phyloP scores from a whole-genome alignment of 2,329 filamentous ascomycete species.

The Microdochium bolleyi region DNA sequence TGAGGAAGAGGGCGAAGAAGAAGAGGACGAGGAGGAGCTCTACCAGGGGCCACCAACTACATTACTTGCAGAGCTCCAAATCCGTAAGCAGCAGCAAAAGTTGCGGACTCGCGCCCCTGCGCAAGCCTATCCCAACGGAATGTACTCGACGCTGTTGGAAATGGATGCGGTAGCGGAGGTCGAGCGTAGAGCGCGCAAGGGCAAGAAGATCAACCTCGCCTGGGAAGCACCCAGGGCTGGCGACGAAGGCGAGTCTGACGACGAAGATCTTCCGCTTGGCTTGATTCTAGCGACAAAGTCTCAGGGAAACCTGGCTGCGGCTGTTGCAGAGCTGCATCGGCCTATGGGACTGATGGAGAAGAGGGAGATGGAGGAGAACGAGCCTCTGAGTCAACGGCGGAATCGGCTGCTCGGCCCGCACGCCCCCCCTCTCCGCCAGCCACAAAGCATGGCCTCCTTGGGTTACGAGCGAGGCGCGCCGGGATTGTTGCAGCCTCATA shows the following conservation, averaged over 20 bases:
- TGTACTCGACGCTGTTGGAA: slow-evolving; percentile 84
- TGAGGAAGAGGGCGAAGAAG: slow-evolving; percentile 32
- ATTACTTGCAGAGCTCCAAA: slow-evolving; percentile 81
- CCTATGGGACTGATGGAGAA: slow-evolving; percentile 72
- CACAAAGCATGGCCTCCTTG: slow-evolving; percentile 36
- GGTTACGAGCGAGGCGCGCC: slow-evolving; percentile 17
- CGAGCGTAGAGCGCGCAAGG: slow-evolving; percentile 65
- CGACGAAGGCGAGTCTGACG: slow-evolving; percentile 14
- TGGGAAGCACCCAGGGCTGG: slow-evolving; percentile 57
- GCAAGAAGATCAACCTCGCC: slow-evolving; percentile 74
- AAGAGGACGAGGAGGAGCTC: slow-evolving; percentile 36
- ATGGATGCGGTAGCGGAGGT: slow-evolving; percentile 85
- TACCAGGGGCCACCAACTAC: slow-evolving; percentile 77
- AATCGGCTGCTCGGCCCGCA: slow-evolving; percentile 63
- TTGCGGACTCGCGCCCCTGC: slow-evolving; percentile 64
- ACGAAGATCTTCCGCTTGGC: slow-evolving; percentile 71
- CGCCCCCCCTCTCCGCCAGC: slow-evolving; percentile 27
- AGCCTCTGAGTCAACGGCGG: slow-evolving; percentile 72
- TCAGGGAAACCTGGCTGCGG: slow-evolving; percentile 37
- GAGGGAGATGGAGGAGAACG: slow-evolving; percentile 83
- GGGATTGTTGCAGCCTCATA: slow-evolving; percentile 15
- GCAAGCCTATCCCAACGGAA: slow-evolving; percentile 60
- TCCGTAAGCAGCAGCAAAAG: slow-evolving; percentile 84
- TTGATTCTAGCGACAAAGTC: slow-evolving; percentile 63
- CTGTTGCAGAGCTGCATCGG: slow-evolving; percentile 47